A percentile compares a stretch with the other conserved stretches of the same genome.
Evolutionary conservation across 306 rosid species (phyloP).

Genomic region (Fragaria ananassa): DNA sequence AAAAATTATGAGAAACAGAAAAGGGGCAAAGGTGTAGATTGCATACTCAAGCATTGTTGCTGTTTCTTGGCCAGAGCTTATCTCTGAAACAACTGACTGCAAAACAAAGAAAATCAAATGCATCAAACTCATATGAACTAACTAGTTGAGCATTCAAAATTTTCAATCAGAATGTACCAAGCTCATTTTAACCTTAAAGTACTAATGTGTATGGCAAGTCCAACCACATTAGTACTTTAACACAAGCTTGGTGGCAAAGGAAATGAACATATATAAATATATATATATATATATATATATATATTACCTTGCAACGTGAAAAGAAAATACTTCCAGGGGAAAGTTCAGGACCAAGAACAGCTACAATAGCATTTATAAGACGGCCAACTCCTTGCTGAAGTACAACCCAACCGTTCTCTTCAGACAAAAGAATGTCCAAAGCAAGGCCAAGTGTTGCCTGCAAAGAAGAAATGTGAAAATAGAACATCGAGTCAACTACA

Average conservation of each 20-base stretch:
- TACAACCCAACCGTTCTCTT: conserved; percentile 83
- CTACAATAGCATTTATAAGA: conserved; percentile 86
- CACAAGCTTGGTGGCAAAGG: background rate
- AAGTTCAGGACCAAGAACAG: conserved; percentile 98
- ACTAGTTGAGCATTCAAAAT: background rate
- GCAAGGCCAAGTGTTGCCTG: conserved; percentile 96
- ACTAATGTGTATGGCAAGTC: conserved; percentile 2
- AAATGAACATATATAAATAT: background rate
- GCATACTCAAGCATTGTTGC: conserved; percentile 92
- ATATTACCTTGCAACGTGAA: conserved; percentile 87
- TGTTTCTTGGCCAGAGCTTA: conserved; percentile 89
- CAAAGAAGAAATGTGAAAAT: conserved; percentile 14
- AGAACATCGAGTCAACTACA: conserved; percentile 23
- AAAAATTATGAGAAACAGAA: background rate
- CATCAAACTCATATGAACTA: background rate
- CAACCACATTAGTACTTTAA: background rate
- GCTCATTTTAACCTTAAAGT: too few relatives aligned
- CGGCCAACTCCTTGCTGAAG: conserved; percentile 98
- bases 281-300: background rate
- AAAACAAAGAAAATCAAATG: conserved; percentile 28
- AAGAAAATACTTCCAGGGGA: conserved; percentile 96
- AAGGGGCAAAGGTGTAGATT: background rate
- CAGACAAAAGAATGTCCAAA: conserved; percentile 90
- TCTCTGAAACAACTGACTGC: conserved; percentile 91
- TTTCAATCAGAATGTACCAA: background rate